phyloP scores from a whole-genome alignment of 2,329 filamentous ascomycete genomes.

The Trichoderma lentiforme region DNA sequence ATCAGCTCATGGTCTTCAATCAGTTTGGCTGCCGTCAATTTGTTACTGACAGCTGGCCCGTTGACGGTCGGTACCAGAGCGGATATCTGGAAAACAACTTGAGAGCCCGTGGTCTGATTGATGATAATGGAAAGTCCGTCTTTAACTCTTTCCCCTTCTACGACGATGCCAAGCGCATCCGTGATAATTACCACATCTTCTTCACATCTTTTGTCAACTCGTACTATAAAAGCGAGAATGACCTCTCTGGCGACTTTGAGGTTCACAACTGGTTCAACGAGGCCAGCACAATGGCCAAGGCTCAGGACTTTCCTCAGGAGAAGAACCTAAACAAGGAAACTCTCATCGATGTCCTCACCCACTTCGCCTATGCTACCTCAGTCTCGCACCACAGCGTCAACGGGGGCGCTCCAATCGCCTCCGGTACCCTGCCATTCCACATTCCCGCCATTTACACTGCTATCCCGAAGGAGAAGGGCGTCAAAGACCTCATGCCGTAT shows the following conservation, averaged over 20 bases:
- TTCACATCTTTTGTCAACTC: conserved; percentile 41
- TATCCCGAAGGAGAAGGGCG: conserved; percentile 39
- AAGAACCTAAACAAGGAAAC: conserved; percentile 37
- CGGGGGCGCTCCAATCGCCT: conserved; percentile 38
- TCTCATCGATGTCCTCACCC: conserved; percentile 42
- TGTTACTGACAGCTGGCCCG: conserved; percentile 29
- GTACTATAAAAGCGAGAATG: conserved; percentile 38
- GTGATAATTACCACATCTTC: conserved; percentile 36
- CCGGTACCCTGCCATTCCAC: conserved; percentile 39
- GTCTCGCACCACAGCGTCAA: conserved; percentile 41
- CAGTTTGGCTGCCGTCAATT: conserved; percentile 26
- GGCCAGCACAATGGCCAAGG: conserved; percentile 27
- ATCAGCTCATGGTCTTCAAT: conserved; percentile 29
- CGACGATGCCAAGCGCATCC: conserved; percentile 37
- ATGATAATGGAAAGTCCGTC: conserved; percentile 35
- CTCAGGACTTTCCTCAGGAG: conserved; percentile 29
- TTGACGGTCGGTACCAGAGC: conserved; percentile 32
- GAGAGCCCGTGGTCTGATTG: conserved; percentile 39
- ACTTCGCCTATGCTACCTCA: conserved; percentile 27
- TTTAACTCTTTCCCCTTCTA: conserved; percentile 32
- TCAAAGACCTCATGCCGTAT: conserved; percentile 33
- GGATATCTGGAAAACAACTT: conserved; percentile 41
- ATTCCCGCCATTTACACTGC: conserved; percentile 40
- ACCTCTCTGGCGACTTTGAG: conserved; percentile 38
- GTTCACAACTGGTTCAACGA: conserved; percentile 44